phyloP scores from a whole-genome alignment of 2,329 filamentous ascomycete genomes.

The Achaetomium macrosporum region DNA sequence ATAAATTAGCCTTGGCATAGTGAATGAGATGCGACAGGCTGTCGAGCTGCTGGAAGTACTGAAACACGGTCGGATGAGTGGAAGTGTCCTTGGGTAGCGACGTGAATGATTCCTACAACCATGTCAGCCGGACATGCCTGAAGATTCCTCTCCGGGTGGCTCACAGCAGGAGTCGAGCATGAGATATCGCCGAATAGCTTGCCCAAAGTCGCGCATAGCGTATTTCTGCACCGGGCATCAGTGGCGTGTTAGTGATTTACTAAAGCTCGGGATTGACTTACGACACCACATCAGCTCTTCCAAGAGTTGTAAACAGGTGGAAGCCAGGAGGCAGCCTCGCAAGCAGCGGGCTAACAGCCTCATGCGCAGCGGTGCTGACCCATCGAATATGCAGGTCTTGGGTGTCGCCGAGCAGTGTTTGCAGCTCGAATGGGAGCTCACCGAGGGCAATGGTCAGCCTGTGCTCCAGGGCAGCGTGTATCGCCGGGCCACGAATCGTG shows the following conservation, averaged over 20 bases:
- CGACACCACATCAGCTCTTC: slow-evolving; percentile 30
- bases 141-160: not conserved
- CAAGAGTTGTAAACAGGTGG: slow-evolving; percentile 70
- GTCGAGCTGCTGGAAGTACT: slow-evolving; percentile 64
- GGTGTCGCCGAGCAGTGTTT: slow-evolving; percentile 54
- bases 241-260: not conserved
- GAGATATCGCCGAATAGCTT: slow-evolving; percentile 31
- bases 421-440: slow-evolving; percentile 67
- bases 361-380: slow-evolving; percentile 55
- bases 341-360: slow-evolving; percentile 61
- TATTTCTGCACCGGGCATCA: slow-evolving; percentile 16
- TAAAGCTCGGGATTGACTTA: slow-evolving; percentile 15
- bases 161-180: slow-evolving; percentile 31
- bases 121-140: not conserved
- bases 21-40: slow-evolving; percentile 48
- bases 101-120: slow-evolving; percentile 53
- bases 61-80: slow-evolving; percentile 56
- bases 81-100: slow-evolving; percentile 50
- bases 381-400: slow-evolving; percentile 76
- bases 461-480: slow-evolving; percentile 71
- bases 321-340: slow-evolving; percentile 74
- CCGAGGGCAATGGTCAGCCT: slow-evolving; percentile 66
- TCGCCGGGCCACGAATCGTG: slow-evolving; percentile 48
- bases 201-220: slow-evolving; percentile 30
- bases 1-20: slow-evolving; percentile 49